Base-by-base conservation (phyloP, 139 green algal genomes). In the Volvox reticuliferus region DNA sequence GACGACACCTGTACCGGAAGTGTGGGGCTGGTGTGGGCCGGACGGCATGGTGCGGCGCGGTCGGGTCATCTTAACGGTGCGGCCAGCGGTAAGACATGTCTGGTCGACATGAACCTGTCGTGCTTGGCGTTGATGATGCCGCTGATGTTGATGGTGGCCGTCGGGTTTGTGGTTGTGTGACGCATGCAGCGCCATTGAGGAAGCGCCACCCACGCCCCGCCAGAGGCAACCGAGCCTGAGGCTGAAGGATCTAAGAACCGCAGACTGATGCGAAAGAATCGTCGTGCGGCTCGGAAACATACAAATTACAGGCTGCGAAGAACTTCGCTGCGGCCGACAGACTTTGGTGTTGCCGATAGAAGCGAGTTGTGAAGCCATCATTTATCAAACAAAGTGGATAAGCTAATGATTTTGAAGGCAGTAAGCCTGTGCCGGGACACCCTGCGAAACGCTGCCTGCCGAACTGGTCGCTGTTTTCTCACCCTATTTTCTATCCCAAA, bases 61-160 rank as follows among this genome's bases (percentile, higher is more conserved):
- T 3, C 67, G 67, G 36, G 83, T 44, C 17, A 89, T 89, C 35
- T 68, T 80, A 17, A 89, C 83, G 26, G 83, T 89, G 26, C 83
- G 67, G 22, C 12, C 17, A 9, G 12, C 63, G 28, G 13, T 30
- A 19, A 78, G 63, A 67, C 20, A 32, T 24, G 1, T 3, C 16
- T 76, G 17, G 26, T 28, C 65, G 21, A 5, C 6, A 73, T 37
- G 63, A 12, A 21, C 21, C 9, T 88, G 82, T n/a, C 44, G 44
- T 55, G 9, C 5, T 55, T 81, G 33, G 30, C 32, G 44, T 78
- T 88, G 55, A 24, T 63, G 20, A 63, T 69, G 5, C 33, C 62
- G 20, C 63, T 24, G 78, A 18, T 30, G 2, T 5, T 20, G 21
- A 18, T 50, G 28, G 21, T 20, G 37, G 36, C 19, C 44, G 36